These are phyloP conservation scores for Irpex rosettiformis DNA, from an alignment of 1,284 basidiomycete genomes.

Conservation along the genomic window DNA sequence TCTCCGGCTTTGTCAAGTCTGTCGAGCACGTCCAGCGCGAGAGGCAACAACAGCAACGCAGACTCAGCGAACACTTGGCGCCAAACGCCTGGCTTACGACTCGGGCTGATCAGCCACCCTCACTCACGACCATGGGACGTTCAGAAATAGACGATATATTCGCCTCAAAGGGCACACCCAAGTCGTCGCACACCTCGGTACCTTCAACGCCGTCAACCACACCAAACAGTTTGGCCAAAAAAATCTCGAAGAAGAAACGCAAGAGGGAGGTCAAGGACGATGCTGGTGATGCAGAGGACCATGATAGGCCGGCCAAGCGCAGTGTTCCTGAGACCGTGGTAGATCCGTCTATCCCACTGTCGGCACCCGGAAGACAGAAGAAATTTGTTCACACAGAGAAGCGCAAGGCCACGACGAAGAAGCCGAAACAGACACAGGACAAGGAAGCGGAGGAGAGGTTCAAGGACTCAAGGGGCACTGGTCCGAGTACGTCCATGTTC, in stretches of 20 bases:
- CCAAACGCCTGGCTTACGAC: background rate
- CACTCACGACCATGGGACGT: constrained; percentile 34
- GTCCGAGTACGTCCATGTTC: constrained; percentile 53
- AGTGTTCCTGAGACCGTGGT: constrained; percentile 55
- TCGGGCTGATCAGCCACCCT: background rate
- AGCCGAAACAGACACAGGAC: constrained; percentile 26
- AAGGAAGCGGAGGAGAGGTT: constrained; percentile 54
- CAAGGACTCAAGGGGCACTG: constrained; percentile 73
- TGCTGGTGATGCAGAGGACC: constrained; percentile 16
- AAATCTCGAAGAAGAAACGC: constrained; percentile 32
- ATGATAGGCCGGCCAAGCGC: constrained; percentile 33
- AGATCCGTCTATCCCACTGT: constrained; percentile 45
- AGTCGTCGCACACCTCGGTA: constrained; percentile 21
- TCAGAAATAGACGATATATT: constrained; percentile 83
- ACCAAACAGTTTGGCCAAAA: constrained; percentile 37
- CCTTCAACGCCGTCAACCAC: constrained; percentile 18
- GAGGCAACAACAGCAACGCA: background rate
- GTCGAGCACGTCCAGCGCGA: background rate
- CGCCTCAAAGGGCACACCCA: constrained; percentile 39
- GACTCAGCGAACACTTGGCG: constrained; percentile 2
- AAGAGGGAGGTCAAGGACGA: constrained; percentile 22
- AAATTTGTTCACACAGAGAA: constrained; percentile 13
- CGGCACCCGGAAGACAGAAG: constrained; percentile 26
- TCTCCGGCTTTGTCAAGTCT: background rate
- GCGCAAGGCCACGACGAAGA: constrained; percentile 15